phyloP scores from a whole-genome alignment of 2,329 filamentous ascomycete genomes.

The Torrubiellomyces zombiae region DNA sequence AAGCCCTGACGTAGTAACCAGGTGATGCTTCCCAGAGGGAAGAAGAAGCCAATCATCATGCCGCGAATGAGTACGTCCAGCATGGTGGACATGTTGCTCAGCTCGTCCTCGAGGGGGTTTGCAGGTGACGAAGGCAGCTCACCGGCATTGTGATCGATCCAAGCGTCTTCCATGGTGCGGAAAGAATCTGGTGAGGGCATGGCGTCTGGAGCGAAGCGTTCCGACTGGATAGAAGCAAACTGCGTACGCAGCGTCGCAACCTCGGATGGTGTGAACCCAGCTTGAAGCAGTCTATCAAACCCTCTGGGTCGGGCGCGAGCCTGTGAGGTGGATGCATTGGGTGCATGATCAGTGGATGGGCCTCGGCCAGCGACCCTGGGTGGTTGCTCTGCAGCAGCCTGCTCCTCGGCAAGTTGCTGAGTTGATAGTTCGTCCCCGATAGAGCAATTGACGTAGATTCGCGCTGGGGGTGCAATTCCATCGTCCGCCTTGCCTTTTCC shows the following conservation, averaged over 20 bases:
- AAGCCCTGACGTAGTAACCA: constrained; percentile 79
- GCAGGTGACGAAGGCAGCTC: constrained; percentile 20
- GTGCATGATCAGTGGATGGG: constrained; percentile 26
- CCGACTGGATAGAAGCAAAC: constrained; percentile 70
- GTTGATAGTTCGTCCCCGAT: constrained; percentile 60
- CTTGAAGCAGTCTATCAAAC: constrained; percentile 69
- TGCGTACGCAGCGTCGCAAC: constrained; percentile 74
- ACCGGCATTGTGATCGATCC: constrained; percentile 58
- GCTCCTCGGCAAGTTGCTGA: constrained; percentile 54
- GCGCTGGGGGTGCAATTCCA: constrained; percentile 14
- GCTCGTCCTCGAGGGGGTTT: constrained; percentile 25
- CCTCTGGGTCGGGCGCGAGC: constrained; percentile 37
- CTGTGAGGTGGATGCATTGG: constrained; percentile 12
- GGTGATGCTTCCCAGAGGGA: constrained; percentile 70
- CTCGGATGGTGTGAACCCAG: constrained; percentile 71
- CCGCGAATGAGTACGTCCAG: constrained; percentile 80
- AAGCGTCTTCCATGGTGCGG: constrained; percentile 68
- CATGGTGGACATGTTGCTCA: constrained; percentile 33
- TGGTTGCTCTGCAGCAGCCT: constrained; percentile 22
- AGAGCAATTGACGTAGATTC: constrained; percentile 85
- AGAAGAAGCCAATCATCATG: constrained; percentile 85
- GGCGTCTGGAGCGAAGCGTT: constrained; percentile 71
- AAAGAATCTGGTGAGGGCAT: constrained; percentile 68
- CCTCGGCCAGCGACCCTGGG: constrained; percentile 28
- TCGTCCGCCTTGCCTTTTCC: constrained; percentile 43